These are phyloP conservation scores for Claviceps maximensis DNA, from an alignment of 2,329 filamentous ascomycete genomes.

Conservation along the genomic window DNA sequence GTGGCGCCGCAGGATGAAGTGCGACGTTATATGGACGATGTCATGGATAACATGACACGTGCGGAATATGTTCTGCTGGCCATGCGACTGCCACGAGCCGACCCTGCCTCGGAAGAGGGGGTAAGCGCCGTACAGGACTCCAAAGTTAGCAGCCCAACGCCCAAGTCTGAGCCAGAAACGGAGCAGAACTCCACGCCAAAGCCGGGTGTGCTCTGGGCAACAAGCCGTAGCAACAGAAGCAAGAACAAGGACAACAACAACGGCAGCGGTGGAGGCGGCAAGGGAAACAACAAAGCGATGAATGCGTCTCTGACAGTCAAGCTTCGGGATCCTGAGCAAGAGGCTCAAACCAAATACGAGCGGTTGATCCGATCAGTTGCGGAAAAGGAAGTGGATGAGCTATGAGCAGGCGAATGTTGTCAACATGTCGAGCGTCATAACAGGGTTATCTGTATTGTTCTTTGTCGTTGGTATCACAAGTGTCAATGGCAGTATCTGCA, in stretches of 20 bases:
- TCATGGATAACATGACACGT: conserved; percentile 56
- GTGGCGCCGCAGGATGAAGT: conserved; percentile 53
- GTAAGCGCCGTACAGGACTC: conserved; percentile 15
- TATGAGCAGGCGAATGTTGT: conserved; percentile 3
- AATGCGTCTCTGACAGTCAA: conserved; percentile 10
- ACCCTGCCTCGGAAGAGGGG: conserved; percentile 18
- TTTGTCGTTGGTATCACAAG: no score
- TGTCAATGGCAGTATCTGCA: no score
- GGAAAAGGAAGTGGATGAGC: conserved; percentile 18
- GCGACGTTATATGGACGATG: conserved; percentile 52
- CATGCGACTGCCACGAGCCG: conserved; percentile 45
- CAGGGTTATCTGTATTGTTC: not conserved
- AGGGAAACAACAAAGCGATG: conserved; percentile 3
- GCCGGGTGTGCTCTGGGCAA: conserved; percentile 24
- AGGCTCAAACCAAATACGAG: conserved; percentile 22
- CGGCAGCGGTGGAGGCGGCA: not conserved
- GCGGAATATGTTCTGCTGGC: conserved; percentile 54
- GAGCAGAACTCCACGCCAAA: conserved; percentile 13
- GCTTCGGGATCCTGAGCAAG: conserved; percentile 22
- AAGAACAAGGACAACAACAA: not conserved
- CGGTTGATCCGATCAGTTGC: conserved; percentile 25
- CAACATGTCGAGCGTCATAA: no score
- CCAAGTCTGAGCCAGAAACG: conserved; percentile 16
- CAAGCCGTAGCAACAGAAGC: conserved; percentile 6
- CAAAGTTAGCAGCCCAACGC: conserved; percentile 18